Evolutionary conservation across 1,284 basidiomycete species (phyloP).

Genomic region (Porodaedalea pini): DNA sequence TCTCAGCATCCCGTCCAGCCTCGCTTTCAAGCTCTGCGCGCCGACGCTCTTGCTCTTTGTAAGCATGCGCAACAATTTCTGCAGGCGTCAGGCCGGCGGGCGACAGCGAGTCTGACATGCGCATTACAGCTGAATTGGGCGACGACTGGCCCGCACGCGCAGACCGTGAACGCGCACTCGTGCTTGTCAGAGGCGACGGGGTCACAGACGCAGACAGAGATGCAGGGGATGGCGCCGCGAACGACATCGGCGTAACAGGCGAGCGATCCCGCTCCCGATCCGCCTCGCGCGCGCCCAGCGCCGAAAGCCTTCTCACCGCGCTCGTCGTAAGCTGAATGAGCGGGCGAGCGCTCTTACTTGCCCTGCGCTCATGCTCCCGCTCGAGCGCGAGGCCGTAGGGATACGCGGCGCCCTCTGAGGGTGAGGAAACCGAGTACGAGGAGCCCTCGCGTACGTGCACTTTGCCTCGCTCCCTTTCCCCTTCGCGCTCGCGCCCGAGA

Average conservation of each 20-base stretch:
- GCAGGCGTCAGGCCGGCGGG: constrained; percentile 48
- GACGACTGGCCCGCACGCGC: background rate
- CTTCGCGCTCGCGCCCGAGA: constrained; percentile 5
- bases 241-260: constrained; percentile 10
- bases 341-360: background rate
- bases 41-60: constrained; percentile 48
- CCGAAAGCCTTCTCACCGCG: constrained; percentile 13
- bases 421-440: constrained; percentile 19
- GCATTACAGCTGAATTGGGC: background rate
- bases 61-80: constrained; percentile 51
- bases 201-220: background rate
- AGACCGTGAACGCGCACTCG: background rate
- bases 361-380: constrained; percentile 8
- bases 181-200: background rate
- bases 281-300: constrained; percentile 3
- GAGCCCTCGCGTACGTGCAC: constrained; percentile 13
- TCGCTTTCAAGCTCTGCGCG: constrained; percentile 27
- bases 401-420: constrained; percentile 17
- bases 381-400: constrained; percentile 10
- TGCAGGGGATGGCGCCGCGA: background rate
- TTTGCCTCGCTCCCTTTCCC: constrained; percentile 4
- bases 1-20: constrained; percentile 20
- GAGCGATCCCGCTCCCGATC: background rate
- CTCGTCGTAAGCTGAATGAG: constrained; percentile 17
- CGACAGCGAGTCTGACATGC: constrained; percentile 11